A percentile compares a stretch with the other conserved stretches of the same genome.
Evolutionary conservation across 2,329 filamentous ascomycete species (phyloP).

Genomic region (Talaromyces marneffei): DNA sequence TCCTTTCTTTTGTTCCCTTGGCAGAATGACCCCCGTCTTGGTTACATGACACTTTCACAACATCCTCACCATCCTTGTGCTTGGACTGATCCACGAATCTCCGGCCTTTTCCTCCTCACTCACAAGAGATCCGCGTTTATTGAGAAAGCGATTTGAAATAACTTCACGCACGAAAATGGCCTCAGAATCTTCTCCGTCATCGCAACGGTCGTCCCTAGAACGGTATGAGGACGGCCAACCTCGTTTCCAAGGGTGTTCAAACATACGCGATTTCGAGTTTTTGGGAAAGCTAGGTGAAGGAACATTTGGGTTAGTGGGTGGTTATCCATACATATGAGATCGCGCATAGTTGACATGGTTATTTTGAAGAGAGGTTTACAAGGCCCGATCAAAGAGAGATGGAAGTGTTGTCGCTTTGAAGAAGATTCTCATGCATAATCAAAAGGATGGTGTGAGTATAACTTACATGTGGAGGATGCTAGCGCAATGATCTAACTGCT

Average conservation of each 20-base stretch:
- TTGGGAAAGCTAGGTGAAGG: slow-evolving; percentile 71
- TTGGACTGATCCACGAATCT: neutral
- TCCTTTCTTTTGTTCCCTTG: neutral
- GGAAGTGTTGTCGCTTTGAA: slow-evolving; percentile 80
- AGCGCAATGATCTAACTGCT: neutral
- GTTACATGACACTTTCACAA: neutral
- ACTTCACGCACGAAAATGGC: slow-evolving; percentile 25
- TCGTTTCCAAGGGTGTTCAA: slow-evolving; percentile 77
- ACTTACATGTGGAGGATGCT: neutral
- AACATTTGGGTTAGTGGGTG: slow-evolving; percentile 70
- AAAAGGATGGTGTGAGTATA: slow-evolving; percentile 78
- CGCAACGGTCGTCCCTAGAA: slow-evolving; percentile 38
- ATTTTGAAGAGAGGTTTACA: slow-evolving; percentile 70
- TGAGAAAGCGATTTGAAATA: neutral
- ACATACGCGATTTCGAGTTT: slow-evolving; percentile 38
- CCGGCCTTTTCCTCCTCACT: neutral
- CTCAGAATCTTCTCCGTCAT: slow-evolving; percentile 21
- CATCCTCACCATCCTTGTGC: neutral
- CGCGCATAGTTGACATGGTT: neutral
- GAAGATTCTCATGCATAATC: slow-evolving; percentile 99
- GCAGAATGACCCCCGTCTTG: slow-evolving; percentile 1
- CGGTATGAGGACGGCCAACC: slow-evolving; percentile 41
- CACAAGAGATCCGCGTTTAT: neutral
- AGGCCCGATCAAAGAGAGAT: slow-evolving; percentile 70
- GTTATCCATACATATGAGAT: too few relatives aligned